phyloP scores from a whole-genome alignment of 176 grass and related monocot species.

The Rhynchospora breviuscula region DNA sequence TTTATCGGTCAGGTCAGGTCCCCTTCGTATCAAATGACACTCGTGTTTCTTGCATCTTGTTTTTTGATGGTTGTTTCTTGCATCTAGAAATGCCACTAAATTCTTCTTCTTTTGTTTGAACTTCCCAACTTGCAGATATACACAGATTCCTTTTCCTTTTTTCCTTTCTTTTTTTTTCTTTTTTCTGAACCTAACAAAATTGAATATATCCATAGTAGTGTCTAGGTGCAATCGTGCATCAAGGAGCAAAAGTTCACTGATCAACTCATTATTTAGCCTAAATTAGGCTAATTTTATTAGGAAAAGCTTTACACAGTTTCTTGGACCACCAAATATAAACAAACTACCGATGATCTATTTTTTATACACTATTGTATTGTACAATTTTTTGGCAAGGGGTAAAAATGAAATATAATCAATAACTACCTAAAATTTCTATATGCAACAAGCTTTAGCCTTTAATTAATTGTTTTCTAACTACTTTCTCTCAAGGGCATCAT shows the following conservation, averaged over 20 bases:
- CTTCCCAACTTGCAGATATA: background rate
- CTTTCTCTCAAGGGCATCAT: slow-evolving; percentile 23
- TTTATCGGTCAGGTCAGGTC: slow-evolving; percentile 9
- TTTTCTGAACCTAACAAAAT: background rate
- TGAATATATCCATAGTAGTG: no score
- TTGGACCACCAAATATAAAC: background rate
- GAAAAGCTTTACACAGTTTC: background rate
- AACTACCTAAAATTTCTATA: slow-evolving; percentile 18
- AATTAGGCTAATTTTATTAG: background rate
- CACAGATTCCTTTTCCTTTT: background rate
- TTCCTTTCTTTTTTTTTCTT: background rate
- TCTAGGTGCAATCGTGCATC: background rate
- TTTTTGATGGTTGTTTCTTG: background rate
- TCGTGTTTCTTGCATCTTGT: background rate
- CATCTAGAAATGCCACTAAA: background rate
- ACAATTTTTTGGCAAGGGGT: slow-evolving; percentile 1
- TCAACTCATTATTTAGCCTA: background rate
- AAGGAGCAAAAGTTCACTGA: background rate
- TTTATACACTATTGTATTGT: slow-evolving; percentile 13
- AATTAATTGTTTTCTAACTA: background rate
- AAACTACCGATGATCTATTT: background rate
- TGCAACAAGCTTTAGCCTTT: slow-evolving; percentile 10
- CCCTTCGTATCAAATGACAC: slow-evolving; percentile 1
- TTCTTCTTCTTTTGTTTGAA: background rate
- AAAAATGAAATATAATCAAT: slow-evolving; percentile 6